Conservation (phyloP, 495 filamentous ascomycete species). For the Aspergillus carlsbadensis region DNA sequence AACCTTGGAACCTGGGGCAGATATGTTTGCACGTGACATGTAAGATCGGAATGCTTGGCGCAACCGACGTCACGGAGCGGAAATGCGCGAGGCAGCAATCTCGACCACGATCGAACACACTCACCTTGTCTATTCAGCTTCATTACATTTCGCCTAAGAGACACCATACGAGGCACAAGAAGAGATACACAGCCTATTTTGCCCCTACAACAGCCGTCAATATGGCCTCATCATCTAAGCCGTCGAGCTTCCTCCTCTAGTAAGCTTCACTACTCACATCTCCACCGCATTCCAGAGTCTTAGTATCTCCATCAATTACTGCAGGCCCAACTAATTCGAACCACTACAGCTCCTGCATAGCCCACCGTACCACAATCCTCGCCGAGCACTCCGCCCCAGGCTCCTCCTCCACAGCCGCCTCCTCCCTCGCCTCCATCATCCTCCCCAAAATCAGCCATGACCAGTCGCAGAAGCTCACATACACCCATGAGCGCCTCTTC, state of each 20-base stretch:
- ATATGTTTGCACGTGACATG: conserved; percentile 20
- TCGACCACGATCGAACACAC: not conserved
- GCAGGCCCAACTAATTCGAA: not conserved
- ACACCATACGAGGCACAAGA: not conserved
- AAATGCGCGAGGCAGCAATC: conserved; percentile 1
- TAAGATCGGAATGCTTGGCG: conserved; percentile 18
- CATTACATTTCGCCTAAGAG: not conserved
- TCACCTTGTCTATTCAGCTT: not conserved
- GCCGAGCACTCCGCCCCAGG: conserved; percentile 79
- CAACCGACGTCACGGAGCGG: conserved; percentile 25
- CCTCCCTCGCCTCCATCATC: conserved; percentile 88
- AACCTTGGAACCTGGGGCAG: too few relatives aligned
- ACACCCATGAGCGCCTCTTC: conserved; percentile 85
- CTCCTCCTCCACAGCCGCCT: conserved; percentile 67
- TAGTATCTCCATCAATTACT: not conserved
- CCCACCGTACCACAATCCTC: conserved; percentile 87
- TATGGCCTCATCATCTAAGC: conserved; percentile 81
- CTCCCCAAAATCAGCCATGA: conserved; percentile 90
- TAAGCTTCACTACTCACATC: conserved; percentile 38
- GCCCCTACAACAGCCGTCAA: conserved; percentile 11
- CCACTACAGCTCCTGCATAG: conserved; percentile 75
- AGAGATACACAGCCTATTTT: not conserved
- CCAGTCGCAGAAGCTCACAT: conserved; percentile 83
- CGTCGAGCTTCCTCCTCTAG: conserved; percentile 77
- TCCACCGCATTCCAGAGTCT: not conserved